These are phyloP conservation scores for Theobroma grandiflorum DNA, from an alignment of 441 rosid genomes.

Conservation along the genomic window DNA sequence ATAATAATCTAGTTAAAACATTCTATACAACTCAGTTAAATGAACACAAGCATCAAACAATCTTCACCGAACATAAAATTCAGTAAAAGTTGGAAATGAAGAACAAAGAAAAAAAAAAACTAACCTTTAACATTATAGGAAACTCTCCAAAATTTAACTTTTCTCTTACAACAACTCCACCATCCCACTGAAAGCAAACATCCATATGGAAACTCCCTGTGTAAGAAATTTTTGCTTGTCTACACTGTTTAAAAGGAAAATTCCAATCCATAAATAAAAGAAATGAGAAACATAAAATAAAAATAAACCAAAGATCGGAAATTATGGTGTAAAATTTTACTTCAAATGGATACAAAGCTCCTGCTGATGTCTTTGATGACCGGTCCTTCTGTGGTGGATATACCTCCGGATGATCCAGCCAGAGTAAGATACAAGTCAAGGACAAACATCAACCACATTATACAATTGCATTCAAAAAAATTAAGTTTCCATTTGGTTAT, in stretches of 20 bases:
- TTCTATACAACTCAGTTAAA: background rate
- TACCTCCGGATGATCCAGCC: slow-evolving; percentile 65
- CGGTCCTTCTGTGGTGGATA: slow-evolving; percentile 71
- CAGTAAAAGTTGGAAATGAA: background rate
- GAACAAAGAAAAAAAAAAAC: slow-evolving; percentile 24
- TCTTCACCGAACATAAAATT: background rate
- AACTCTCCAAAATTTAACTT: slow-evolving; percentile 73
- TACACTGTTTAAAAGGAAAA: slow-evolving; percentile 57
- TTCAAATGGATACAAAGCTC: slow-evolving; percentile 73
- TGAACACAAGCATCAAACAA: background rate
- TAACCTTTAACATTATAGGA: slow-evolving; percentile 92
- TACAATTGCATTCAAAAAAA: background rate
- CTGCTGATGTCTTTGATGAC: slow-evolving; percentile 44
- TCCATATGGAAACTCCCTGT: slow-evolving; percentile 71
- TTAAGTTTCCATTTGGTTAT: background rate
- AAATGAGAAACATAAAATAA: background rate
- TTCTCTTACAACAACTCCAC: slow-evolving; percentile 57
- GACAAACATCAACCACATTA: slow-evolving; percentile 29
- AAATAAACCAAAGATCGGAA: background rate
- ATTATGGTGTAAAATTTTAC: slow-evolving; percentile 40
- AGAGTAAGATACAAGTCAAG: slow-evolving; percentile 75
- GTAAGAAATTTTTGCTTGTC: slow-evolving; percentile 89
- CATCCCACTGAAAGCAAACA: slow-evolving; percentile 62
- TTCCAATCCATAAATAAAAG: slow-evolving; percentile 21
- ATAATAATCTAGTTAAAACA: background rate